Evolutionary conservation across 768 basidiomycete genomes (phyloP).

Genomic region (Tephrocybe rancida): DNA sequence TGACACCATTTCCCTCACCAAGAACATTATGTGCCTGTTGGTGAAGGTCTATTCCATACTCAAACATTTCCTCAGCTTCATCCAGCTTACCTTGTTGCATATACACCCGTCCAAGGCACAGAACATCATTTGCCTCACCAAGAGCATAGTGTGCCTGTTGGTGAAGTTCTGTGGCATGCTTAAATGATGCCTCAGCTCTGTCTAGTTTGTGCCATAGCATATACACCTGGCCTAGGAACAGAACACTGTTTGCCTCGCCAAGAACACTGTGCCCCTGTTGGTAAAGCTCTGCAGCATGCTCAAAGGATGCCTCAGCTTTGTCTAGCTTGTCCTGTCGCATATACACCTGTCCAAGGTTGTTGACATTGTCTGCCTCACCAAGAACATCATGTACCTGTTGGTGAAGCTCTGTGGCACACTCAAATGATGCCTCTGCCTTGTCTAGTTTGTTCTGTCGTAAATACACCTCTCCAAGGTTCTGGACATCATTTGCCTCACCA

Average conservation of each 20-base stretch:
- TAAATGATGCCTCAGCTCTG: constrained; percentile 18
- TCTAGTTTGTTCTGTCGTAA: constrained; percentile 9
- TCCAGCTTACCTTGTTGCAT: neutral
- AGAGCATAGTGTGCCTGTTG: constrained; percentile 14
- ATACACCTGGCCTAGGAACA: neutral
- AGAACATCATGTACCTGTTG: constrained; percentile 14
- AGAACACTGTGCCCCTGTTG: constrained; percentile 13
- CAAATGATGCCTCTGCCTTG: constrained; percentile 18
- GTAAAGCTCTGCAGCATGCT: constrained; percentile 17
- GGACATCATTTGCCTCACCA: constrained; percentile 3
- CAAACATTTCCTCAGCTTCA: neutral
- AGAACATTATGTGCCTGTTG: neutral
- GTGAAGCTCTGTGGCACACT: constrained; percentile 17
- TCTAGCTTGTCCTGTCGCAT: constrained; percentile 9
- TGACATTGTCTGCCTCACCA: constrained; percentile 1
- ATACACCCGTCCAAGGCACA: neutral
- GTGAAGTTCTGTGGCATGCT: constrained; percentile 18
- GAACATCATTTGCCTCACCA: constrained; percentile 4
- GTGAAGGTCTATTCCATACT: neutral
- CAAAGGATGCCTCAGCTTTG: constrained; percentile 18
- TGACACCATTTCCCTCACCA: neutral
- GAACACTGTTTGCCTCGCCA: neutral
- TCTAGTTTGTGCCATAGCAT: constrained; percentile 9
- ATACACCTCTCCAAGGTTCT: neutral
- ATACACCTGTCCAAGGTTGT: neutral